Base-by-base conservation (phyloP, 2,329 filamentous ascomycete genomes). In the Paecilomyces sp. region DNA sequence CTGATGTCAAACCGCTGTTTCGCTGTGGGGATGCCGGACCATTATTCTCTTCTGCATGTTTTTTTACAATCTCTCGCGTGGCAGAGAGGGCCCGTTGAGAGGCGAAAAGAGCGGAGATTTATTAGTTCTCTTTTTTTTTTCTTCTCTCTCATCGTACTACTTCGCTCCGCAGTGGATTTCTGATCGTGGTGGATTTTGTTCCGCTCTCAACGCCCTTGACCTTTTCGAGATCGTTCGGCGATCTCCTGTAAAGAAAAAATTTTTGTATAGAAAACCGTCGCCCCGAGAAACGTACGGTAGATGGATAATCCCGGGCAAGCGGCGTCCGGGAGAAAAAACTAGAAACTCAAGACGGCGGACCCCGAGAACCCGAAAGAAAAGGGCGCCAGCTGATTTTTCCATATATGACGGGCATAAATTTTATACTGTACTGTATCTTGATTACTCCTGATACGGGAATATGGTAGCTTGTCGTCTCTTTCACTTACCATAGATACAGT, bases 91-190 rank as follows among this genome's bases (percentile, higher is more conserved):
- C 11, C 30, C 54, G 54, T 33, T 55, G 12, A 31, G 54, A 22
- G 54, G 9, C 24, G 30, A 33, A 3, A 22, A 31, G 25, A 31
- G 53, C 25, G 31, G 31, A 25, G 53, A 11, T 30, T 9, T 28
- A 28, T 28, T 28, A 41, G 13, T n/a, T 33, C 6, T 33, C 8
- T 3, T 12, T 22, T 15, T 55, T 56, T 34, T 22, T n/a, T 47
- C 8, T 1, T n/a, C n/a, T 47, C n/a, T 47, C 15, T n/a, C 41
- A 6, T 47, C 41, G 41, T 22, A 8, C 30, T 58, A 50, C 36
- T 28, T 28, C 62, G 66, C 61, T 68, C 66, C 65, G 64, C 66
- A 59, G 66, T 68, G 66, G 64, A 57, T 50, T 15, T 33, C 31
- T 24, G 34, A 30, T 36, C 13, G 25, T 57, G 24, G 5, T 13